These are phyloP conservation scores for Hirschfeldia incana DNA, from an alignment of 345 rosid genomes.

Conservation along the genomic window DNA sequence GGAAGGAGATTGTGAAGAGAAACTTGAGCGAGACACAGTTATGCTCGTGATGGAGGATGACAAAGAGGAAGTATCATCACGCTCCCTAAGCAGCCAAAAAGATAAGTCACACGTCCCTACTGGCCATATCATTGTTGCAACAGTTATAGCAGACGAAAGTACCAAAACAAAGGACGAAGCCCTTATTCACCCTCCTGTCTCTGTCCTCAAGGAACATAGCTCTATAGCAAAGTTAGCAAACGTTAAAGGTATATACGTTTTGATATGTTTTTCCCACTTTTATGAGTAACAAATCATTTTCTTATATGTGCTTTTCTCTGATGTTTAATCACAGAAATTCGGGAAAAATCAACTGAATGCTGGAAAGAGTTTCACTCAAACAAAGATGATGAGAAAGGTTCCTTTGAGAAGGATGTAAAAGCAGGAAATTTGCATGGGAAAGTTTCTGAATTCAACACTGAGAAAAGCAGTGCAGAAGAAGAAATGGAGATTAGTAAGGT, in stretches of 20 bases:
- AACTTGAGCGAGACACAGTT: neutral
- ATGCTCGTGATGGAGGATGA: neutral
- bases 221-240: neutral
- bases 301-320: neutral
- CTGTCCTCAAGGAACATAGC: neutral
- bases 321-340: neutral
- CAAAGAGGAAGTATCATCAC: neutral
- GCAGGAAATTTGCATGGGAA: neutral
- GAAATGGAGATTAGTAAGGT: neutral
- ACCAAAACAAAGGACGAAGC: neutral
- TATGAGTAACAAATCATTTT: neutral
- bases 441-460: neutral
- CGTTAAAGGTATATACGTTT: neutral
- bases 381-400: neutral
- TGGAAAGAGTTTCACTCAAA: neutral
- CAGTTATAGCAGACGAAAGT: neutral
- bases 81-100: neutral
- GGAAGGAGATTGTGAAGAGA: constrained; percentile 6
- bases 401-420: neutral
- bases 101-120: neutral
- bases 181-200: neutral
- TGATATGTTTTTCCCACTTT: neutral
- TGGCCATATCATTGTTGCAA: neutral
- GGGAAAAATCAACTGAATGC: neutral
- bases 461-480: neutral